Percentiles rank a stretch among this genome's conserved stretches.
These are phyloP conservation scores for Suhomyces ambrosiae DNA, from an alignment of 1,139 yeast species.

Conservation along the genomic window DNA sequence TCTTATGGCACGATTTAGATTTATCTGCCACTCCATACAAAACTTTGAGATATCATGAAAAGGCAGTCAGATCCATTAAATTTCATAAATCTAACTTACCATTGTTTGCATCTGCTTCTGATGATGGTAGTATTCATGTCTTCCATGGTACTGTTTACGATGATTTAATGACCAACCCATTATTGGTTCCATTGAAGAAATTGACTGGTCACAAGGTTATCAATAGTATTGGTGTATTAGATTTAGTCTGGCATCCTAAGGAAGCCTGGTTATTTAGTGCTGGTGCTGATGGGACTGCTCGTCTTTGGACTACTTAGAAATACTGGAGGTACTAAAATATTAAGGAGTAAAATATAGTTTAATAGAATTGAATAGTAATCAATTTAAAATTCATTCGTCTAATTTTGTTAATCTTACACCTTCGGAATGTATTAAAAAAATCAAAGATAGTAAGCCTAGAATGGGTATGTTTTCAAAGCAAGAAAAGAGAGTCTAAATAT, in stretches of 20 bases:
- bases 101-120: conserved; percentile 93
- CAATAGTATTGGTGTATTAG: conserved; percentile 85
- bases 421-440: no score
- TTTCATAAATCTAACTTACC: conserved; percentile 89
- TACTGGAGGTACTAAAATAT: no score
- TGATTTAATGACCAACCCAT: conserved; percentile 92
- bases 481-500: no score
- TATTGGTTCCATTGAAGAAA: conserved; percentile 94
- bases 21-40: conserved; percentile 89
- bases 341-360: not conserved
- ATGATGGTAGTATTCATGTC: conserved; percentile 89
- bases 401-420: no score
- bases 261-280: conserved; percentile 98
- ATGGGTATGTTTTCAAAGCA: no score
- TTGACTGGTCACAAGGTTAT: conserved; percentile 87
- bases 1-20: conserved; percentile 96
- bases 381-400: not conserved
- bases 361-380: not conserved
- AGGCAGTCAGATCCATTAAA: conserved; percentile 85
- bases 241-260: conserved; percentile 93
- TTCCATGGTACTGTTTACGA: conserved; percentile 98
- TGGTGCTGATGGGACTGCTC: conserved; percentile 97
- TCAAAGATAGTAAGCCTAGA: no score
- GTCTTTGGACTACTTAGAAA: conserved; percentile 83
- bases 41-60: conserved; percentile 90